Evolutionary conservation across 106 monocot genomes (phyloP).

Genomic region (Cymbidium sinense): DNA sequence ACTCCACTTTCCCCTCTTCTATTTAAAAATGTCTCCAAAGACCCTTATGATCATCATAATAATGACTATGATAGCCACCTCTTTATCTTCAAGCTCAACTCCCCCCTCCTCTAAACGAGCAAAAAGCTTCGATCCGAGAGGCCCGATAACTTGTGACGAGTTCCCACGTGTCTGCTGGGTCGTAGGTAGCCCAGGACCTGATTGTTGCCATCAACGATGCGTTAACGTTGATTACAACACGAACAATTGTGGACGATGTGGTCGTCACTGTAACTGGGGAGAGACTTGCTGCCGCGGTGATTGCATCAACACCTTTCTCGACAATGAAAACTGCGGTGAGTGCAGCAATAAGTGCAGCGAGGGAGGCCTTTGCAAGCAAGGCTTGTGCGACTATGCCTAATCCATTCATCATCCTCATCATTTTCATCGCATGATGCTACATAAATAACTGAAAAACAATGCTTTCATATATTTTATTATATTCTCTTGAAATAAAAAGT

Average conservation of each 20-base stretch:
- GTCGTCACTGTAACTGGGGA: background rate
- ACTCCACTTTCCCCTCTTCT: no score
- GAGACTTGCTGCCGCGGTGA: background rate
- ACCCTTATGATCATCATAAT: no score
- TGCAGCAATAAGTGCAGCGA: background rate
- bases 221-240: background rate
- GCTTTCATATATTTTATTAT: no score
- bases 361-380: background rate
- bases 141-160: background rate
- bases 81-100: no score
- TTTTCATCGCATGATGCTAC: no score
- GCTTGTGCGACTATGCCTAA: conserved; percentile 6
- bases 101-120: no score
- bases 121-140: background rate
- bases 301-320: background rate
- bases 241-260: conserved; percentile 2
- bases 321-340: background rate
- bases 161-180: background rate
- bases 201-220: background rate
- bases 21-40: no score
- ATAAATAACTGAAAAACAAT: no score
- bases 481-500: no score
- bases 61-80: no score
- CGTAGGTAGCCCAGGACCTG: background rate
- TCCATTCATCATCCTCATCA: background rate